Conservation (phyloP, 192 early-diverging fungal species). For the Coemansia sp. region DNA sequence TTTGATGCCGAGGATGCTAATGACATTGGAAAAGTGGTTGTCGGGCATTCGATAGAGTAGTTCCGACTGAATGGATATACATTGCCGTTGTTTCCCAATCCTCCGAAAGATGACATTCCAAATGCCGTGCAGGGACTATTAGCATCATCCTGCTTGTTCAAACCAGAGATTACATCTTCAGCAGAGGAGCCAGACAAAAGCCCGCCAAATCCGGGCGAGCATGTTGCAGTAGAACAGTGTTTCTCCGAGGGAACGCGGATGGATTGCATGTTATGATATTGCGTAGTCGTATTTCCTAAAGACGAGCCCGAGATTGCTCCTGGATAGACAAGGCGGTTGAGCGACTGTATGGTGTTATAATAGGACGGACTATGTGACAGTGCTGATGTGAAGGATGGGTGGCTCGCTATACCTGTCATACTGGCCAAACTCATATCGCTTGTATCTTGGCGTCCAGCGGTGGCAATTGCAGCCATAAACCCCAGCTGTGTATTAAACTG, state of each 20-base stretch:
- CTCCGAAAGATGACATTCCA: conserved; percentile 9
- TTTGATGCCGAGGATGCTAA: conserved; percentile 4
- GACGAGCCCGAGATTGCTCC: not conserved
- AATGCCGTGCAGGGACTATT: not conserved
- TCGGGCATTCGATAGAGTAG: conserved; percentile 34
- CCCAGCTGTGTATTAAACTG: conserved; percentile 18
- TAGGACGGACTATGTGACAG: conserved; percentile 31
- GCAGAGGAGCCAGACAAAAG: conserved; percentile 5
- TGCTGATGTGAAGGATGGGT: conserved; percentile 16
- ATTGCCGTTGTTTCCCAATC: not conserved
- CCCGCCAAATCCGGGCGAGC: conserved; percentile 17
- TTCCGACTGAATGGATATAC: conserved; percentile 21
- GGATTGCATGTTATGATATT: conserved; percentile 5
- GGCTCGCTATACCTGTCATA: conserved; percentile 22
- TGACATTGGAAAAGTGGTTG: not conserved
- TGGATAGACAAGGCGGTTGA: conserved; percentile 35
- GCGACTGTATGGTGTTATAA: conserved; percentile 39
- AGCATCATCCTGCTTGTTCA: not conserved
- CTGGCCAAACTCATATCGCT: conserved; percentile 30
- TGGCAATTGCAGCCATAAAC: conserved; percentile 17
- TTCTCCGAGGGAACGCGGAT: conserved; percentile 1
- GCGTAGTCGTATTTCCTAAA: conserved; percentile 3
- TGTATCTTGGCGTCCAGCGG: conserved; percentile 12
- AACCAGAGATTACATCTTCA: not conserved
- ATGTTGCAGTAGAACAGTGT: not conserved